Base-by-base conservation (phyloP, 164 flowering plant species). In the Tinospora cordifolia region DNA sequence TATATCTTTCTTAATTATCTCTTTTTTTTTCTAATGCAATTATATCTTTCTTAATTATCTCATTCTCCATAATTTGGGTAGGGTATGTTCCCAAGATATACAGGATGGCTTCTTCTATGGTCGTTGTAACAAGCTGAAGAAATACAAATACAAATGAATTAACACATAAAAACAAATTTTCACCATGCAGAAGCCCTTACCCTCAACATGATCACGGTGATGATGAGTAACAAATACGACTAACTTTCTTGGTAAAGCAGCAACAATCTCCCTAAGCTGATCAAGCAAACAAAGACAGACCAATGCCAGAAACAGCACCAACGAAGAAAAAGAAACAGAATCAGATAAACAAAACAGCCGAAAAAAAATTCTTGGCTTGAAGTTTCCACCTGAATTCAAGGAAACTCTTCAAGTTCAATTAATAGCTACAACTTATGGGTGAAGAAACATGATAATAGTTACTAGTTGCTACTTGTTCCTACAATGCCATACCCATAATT, bases 201-300 rank as follows among this genome's bases (percentile, higher is more conserved):
- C 98, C 76, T 90, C 94, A 41, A 90, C 87, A 74, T 94, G 98
- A 84, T 94, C 98, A 76, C 58, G 79, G 80, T 94, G 98, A 76
- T 94, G 98, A 86, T 94, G 98, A 21, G 98, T 94, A 65, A 91
- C 87, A 81, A 91, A 89, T 68, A 94, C 95, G 58, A 91, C 76
- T 63, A 94, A 78, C 79, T 89, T 94, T 81, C 84, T 79, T 15
- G 98, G 97, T 81, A 94, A 85, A 69, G 91, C 77, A 76, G 87
- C 76, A 75, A 94, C 78, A 76, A 89, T 79, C 63, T 86, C 84
- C 75, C 3, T 62, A 25, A 93, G 93, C 98, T 93, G 90, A 76
- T 75, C 54, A 79, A 66, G 71, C 41, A 69, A 75, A 69, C 8
- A 68, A 13, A 46, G 69, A 66, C 21, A 36, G 26, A 36, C 60